Conservation (phyloP, 225 moss, liverwort and hornwort species). For the Pleurozium schreberi region DNA sequence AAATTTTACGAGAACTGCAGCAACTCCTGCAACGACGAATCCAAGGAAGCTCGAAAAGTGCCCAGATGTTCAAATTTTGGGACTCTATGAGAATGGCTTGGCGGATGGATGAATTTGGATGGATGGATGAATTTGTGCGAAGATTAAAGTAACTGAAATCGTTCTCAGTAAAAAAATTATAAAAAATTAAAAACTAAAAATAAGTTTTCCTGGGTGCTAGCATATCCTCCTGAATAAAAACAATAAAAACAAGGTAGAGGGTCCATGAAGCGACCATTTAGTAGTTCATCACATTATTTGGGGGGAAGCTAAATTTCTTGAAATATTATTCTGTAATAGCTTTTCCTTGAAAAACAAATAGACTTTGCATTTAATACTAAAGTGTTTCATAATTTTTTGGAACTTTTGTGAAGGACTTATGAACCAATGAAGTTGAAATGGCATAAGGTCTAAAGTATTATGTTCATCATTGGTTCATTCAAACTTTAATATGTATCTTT, state of each 20-base stretch:
- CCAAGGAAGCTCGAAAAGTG: background rate
- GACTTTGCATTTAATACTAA: rapidly evolving
- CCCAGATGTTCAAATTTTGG: background rate
- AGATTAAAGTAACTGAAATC: no score
- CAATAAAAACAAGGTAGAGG: background rate
- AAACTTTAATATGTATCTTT: background rate
- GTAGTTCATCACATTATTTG: background rate
- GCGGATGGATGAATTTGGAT: background rate
- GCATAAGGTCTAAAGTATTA: rapidly evolving
- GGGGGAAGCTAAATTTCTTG: no score
- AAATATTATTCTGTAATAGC: background rate
- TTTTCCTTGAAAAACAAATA: background rate
- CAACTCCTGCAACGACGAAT: background rate
- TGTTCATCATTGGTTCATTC: background rate
- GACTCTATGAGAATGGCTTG: background rate
- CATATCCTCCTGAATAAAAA: background rate
- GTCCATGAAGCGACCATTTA: background rate
- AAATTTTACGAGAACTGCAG: background rate
- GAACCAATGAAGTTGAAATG: background rate
- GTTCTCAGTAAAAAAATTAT: background rate
- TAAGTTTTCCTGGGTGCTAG: background rate
- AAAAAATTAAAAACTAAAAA: background rate
- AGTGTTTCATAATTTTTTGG: background rate
- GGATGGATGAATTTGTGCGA: background rate
- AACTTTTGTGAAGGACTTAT: background rate